These are phyloP conservation scores for Saksenaea oblongispora DNA, from an alignment of 371 early-diverging fungal genomes.

Conservation along the genomic window DNA sequence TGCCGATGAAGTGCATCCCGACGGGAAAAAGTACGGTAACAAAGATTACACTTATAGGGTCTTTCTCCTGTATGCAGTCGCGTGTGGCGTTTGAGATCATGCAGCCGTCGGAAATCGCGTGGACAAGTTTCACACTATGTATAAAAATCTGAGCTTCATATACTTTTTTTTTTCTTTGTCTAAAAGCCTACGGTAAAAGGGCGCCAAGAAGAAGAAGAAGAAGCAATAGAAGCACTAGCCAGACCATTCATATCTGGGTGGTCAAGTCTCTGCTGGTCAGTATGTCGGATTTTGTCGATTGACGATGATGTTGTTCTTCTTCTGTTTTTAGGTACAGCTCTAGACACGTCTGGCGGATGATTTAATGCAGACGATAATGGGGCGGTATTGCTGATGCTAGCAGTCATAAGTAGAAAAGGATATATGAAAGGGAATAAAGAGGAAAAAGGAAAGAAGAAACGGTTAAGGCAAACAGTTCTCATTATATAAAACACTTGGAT, in stretches of 20 bases:
- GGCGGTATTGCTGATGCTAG: not conserved
- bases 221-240: not conserved
- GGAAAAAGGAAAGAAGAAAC: not conserved
- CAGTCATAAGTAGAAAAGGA: not conserved
- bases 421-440: not conserved
- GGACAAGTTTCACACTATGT: slow-evolving; percentile 41
- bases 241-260: not conserved
- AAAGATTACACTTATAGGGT: slow-evolving; percentile 57
- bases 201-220: not conserved
- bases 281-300: not conserved
- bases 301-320: not conserved
- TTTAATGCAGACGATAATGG: not conserved
- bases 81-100: slow-evolving; percentile 64
- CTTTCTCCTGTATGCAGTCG: slow-evolving; percentile 64
- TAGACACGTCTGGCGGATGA: not conserved
- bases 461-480: not conserved
- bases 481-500: not conserved
- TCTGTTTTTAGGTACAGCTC: not conserved
- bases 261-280: not conserved
- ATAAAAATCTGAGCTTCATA: not conserved
- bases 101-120: slow-evolving; percentile 56
- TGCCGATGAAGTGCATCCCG: slow-evolving; percentile 73
- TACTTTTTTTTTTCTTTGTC: not conserved
- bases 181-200: not conserved
- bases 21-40: slow-evolving; percentile 64